Evolutionary conservation across 371 early-diverging fungal species (phyloP), one percentile per base, ranked within the genome.

Genomic region (Mucor saturninus): DNA sequence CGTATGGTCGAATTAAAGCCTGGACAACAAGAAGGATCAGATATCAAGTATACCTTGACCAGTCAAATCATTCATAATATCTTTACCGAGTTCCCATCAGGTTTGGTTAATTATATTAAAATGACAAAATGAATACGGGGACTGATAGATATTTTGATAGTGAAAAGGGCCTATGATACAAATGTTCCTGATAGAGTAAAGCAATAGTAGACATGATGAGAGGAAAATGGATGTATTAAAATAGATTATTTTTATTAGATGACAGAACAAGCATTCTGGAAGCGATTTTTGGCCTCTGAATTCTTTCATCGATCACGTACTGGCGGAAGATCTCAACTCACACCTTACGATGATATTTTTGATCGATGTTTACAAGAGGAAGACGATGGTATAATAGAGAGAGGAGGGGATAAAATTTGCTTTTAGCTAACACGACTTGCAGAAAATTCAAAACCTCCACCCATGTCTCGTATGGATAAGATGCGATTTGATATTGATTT

Each of bases 21-120:
- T 13, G 86, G 84, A 13, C 88, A 90, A 30, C 89, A 91, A 53
- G 90, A 92, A 63, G 92, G 94, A 28, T 86, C 88, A 30, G 90
- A 90, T 71, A 83, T 92, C 62, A 95, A 91, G 66, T 94, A 91
- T 71, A 92, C 89, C 1, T 84, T 97, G 54, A 95, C 94, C 11
- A 91, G 93, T 11, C 93, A 95, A 53, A 89, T 93, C 26, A 94
- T 96, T 42, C 89, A 93, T 53, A 89, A 89, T 28, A 95, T 97
- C 21, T 95, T 95, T 65, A 86, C 89, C 14, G 93, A 95, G 63
- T 94, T 90, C 64, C 98, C 98, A 8, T 87, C 93, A 28, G 91
- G 90, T 87, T 83, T 67, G 63, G 4, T 13, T 42, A 13, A 1
- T 42, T 42, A 10, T 42, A 13, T n/a, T 28, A 46, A 46, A 21